Base-by-base conservation (phyloP, 2,329 filamentous ascomycete genomes). In the Verticillium klebahnii region DNA sequence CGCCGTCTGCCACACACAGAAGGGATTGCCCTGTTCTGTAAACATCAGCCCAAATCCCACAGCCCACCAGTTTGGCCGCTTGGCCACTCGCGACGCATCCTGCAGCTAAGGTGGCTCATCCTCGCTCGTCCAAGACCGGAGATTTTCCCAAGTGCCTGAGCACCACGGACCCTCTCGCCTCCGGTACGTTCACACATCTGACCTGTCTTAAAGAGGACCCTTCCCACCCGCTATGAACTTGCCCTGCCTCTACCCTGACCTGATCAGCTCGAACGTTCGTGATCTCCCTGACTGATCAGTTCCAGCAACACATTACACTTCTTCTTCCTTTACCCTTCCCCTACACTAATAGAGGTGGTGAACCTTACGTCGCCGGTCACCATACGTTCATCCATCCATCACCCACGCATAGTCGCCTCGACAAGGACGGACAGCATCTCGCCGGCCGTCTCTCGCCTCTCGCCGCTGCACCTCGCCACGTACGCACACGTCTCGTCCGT, bases 141-240 rank as follows among this genome's bases (percentile, higher is more conserved):
- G 62, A 60, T 61, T 65, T 64, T 60, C 66, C 57, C 40, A 58
- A 67, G 67, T 65, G 63, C 64, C 65, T 63, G 67, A 69, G 67
- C 67, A 65, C 66, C 62, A 63, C 65, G 67, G 64, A 60, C 62
- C 62, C 61, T 61, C 57, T 55, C 64, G 63, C 65, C 60, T 67
- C 61, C 57, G 59, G 64, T 65, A 65, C 59, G 64, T 65, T 60
- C 64, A 65, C 61, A 55, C 64, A 59, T 63, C 61, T 57, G 31
- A 39, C 57, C 63, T 64, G 63, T 64, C 64, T 66, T 63, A 70
- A 71, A 69, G 69, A 67, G 68, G 58, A 62, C 63, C 62, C 64
- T 68, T 67, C 62, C 67, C 64, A 68, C 64, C 67, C 66, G 62
- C 57, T 52, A 52, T 52, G 45, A 67, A 65, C 63, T 60, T 64